Percentiles rank a stretch among this genome's conserved stretches.
Conservation (phyloP, 1,284 basidiomycete species). For the Cutaneotrichosporon cavernicola region DNA sequence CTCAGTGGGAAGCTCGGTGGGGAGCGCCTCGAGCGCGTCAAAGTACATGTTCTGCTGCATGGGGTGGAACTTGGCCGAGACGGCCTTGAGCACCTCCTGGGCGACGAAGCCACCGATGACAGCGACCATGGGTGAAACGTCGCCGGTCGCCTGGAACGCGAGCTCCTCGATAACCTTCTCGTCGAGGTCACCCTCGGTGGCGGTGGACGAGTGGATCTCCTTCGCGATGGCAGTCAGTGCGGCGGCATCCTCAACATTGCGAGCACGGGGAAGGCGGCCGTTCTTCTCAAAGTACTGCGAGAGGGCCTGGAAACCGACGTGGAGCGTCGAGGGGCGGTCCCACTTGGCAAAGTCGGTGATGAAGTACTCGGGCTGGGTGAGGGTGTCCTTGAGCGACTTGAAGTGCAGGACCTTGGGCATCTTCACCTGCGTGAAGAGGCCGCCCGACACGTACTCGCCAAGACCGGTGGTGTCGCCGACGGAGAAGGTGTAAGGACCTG, state of each 20-base stretch:
- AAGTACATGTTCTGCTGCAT: constrained; percentile 95
- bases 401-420: constrained; percentile 96
- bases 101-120: constrained; percentile 97
- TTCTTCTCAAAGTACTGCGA: constrained; percentile 72
- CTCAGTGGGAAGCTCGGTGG: constrained; percentile 71
- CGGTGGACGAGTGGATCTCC: constrained; percentile 61
- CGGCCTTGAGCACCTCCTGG: constrained; percentile 96
- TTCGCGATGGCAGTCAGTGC: constrained; percentile 72
- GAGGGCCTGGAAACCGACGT: constrained; percentile 93
- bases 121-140: constrained; percentile 86
- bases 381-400: constrained; percentile 88
- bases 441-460: constrained; percentile 79
- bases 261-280: constrained; percentile 74
- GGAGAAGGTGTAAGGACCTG: constrained; percentile 86
- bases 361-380: constrained; percentile 80
- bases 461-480: constrained; percentile 84
- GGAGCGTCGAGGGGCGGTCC: constrained; percentile 84
- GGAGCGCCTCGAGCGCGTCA: constrained; percentile 94
- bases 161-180: constrained; percentile 77
- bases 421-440: constrained; percentile 98
- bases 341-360: constrained; percentile 98
- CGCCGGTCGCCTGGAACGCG: constrained; percentile 89
- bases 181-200: constrained; percentile 67
- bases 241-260: constrained; percentile 79
- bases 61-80: constrained; percentile 97